Evolutionary conservation across 78 protist genomes (phyloP).

Genomic region (Polysphondylium violaceum): DNA sequence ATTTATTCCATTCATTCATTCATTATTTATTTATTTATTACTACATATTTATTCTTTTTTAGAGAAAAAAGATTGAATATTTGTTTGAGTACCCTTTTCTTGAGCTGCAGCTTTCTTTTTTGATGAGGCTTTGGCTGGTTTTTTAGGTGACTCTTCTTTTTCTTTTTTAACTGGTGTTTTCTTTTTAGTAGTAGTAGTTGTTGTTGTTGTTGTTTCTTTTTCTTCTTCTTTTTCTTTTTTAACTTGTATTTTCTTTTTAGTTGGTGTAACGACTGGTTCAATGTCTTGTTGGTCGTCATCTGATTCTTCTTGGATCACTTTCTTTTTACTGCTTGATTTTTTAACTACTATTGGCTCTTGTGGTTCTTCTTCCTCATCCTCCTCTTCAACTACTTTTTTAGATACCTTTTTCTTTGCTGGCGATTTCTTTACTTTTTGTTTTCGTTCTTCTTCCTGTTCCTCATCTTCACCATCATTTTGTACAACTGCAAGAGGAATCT

Average conservation of each 20-base stretch:
- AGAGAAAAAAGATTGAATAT: conserved; percentile 9
- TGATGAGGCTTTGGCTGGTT: not conserved
- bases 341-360: not conserved
- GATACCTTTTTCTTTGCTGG: not conserved
- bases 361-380: not conserved
- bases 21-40: not conserved
- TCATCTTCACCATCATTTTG: not conserved
- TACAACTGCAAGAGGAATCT: not conserved
- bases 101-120: conserved; percentile 24
- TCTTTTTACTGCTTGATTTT: not conserved
- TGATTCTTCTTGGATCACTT: not conserved
- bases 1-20: not conserved
- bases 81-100: conserved; percentile 17
- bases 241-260: not conserved
- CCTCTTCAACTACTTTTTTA: conserved; percentile 3
- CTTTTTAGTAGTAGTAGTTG: not conserved
- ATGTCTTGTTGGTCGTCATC: not conserved
- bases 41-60: not conserved
- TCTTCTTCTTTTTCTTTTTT: conserved; percentile 3
- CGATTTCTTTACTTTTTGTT: not conserved
- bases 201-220: not conserved
- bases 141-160: not conserved
- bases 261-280: not conserved
- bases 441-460: too few species aligned
- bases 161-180: not conserved